Conservation (phyloP, 2,329 filamentous ascomycete genomes). For the Penicillium aurantiogriseum region DNA sequence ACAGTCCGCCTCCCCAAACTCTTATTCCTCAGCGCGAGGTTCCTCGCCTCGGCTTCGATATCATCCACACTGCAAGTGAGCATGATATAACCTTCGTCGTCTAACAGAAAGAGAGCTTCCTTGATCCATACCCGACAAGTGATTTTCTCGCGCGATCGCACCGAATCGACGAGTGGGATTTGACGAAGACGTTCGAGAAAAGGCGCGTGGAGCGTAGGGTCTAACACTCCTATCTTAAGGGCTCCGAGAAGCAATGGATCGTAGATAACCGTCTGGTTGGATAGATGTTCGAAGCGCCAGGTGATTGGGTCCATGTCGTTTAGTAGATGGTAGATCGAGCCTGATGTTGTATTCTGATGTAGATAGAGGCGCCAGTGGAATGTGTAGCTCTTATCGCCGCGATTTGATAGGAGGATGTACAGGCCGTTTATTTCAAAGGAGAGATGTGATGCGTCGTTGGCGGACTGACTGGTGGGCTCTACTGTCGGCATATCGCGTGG, state of each 20-base stretch:
- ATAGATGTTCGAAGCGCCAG: not conserved
- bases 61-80: not conserved
- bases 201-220: not conserved
- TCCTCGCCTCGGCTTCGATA: not conserved
- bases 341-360: not conserved
- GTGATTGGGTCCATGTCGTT: not conserved
- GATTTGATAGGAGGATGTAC: not conserved
- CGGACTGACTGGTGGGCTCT: no score
- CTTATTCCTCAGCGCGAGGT: not conserved
- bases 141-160: not conserved
- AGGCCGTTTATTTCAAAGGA: not conserved
- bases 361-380: not conserved
- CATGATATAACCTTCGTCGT: slow-evolving; percentile 1
- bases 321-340: not conserved
- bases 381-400: not conserved
- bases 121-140: slow-evolving; percentile 3
- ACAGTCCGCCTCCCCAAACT: not conserved
- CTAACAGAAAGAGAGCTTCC: not conserved
- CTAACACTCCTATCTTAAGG: not conserved
- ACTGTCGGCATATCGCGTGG: not conserved
- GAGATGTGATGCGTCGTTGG: not conserved
- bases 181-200: not conserved
- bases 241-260: not conserved
- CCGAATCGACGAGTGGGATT: not conserved
- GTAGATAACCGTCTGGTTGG: not conserved